Percentiles rank a stretch among this genome's conserved stretches.
These are phyloP conservation scores for Pseudocercospora cruenta DNA, from an alignment of 2,329 filamentous ascomycete species.

Conservation along the genomic window DNA sequence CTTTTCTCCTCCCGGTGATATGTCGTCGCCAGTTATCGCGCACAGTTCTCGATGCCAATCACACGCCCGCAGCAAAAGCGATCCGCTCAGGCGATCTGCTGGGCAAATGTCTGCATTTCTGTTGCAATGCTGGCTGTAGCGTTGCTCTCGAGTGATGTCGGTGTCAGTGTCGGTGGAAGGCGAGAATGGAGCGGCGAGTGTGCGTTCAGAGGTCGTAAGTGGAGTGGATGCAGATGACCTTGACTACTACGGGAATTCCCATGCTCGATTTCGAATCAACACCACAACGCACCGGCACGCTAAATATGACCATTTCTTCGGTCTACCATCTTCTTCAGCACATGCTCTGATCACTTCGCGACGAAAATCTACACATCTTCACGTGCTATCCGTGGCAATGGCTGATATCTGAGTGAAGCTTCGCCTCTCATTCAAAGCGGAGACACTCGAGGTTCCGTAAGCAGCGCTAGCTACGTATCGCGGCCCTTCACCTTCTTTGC, in stretches of 20 bases:
- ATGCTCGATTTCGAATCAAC: background rate
- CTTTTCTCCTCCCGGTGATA: background rate
- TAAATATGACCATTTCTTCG: background rate
- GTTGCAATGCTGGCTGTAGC: constrained; percentile 10
- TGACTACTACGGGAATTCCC: background rate
- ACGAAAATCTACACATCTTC: background rate
- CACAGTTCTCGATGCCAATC: constrained; percentile 4
- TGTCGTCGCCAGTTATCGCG: constrained; percentile 4
- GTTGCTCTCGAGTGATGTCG: constrained; percentile 7
- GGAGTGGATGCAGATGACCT: constrained; percentile 4
- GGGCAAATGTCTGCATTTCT: constrained; percentile 10
- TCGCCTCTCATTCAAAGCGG: background rate
- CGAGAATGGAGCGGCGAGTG: constrained; percentile 2
- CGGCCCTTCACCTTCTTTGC: background rate
- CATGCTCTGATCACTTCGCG: background rate
- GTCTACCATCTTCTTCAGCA: background rate
- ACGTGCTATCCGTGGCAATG: background rate
- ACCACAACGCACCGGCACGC: background rate
- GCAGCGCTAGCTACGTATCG: background rate
- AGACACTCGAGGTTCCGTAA: background rate
- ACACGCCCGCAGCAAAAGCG: constrained; percentile 1
- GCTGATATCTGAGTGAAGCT: background rate
- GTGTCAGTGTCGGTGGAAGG: background rate
- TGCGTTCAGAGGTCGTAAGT: constrained; percentile 2
- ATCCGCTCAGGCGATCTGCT: constrained; percentile 1